These are phyloP conservation scores for Penicillium sp. DNA, from an alignment of 2,329 filamentous ascomycete genomes.

Conservation along the genomic window DNA sequence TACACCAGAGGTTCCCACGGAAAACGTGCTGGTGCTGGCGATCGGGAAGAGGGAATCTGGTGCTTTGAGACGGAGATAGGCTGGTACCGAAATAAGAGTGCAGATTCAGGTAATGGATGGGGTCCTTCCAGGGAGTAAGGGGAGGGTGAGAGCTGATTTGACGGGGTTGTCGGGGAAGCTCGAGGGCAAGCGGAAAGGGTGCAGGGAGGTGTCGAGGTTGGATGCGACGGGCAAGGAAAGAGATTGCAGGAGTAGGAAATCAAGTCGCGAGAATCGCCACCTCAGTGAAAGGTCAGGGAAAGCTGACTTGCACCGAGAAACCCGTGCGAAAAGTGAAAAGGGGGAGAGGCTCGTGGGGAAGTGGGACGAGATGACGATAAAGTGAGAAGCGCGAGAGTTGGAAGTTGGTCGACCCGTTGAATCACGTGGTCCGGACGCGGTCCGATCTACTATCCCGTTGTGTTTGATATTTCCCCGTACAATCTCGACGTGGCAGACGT, in stretches of 20 bases:
- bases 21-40: constrained; percentile 73
- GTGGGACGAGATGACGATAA: constrained; percentile 7
- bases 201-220: constrained; percentile 14
- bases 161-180: constrained; percentile 10
- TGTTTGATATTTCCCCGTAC: not conserved
- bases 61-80: constrained; percentile 30
- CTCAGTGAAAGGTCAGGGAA: no score
- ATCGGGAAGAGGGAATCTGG: constrained; percentile 37
- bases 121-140: constrained; percentile 14
- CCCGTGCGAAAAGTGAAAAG: constrained; percentile 6
- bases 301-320: no score
- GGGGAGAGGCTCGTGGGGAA: constrained; percentile 1
- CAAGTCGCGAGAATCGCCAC: no score
- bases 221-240: not conserved
- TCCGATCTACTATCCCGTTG: no score
- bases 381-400: constrained; percentile 1
- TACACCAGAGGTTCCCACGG: constrained; percentile 81
- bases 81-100: constrained; percentile 31
- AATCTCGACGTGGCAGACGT: no score
- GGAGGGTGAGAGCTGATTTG: constrained; percentile 12
- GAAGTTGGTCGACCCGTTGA: constrained; percentile 3
- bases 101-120: constrained; percentile 22
- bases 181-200: constrained; percentile 11
- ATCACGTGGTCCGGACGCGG: constrained; percentile 14
- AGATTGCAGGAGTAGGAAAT: not conserved